Conservation (phyloP, 306 rosid genomes). For the Glycine latifolia region DNA sequence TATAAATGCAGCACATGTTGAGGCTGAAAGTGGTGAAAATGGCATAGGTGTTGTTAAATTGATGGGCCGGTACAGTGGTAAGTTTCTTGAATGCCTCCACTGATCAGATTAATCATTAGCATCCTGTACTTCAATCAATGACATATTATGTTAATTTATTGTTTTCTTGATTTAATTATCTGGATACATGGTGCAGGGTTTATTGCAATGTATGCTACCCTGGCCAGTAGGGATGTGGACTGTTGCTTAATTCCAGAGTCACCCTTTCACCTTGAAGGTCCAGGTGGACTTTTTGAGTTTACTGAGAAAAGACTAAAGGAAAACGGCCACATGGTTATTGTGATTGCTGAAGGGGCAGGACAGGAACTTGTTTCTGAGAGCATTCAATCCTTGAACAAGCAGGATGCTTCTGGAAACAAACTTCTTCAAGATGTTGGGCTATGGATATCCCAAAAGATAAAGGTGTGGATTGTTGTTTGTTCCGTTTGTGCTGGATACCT, state of each 20-base stretch:
- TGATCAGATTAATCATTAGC: slow-evolving; percentile 1
- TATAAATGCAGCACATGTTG: slow-evolving; percentile 97
- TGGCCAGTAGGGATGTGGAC: slow-evolving; percentile 96
- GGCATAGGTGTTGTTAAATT: slow-evolving; percentile 93
- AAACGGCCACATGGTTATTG: slow-evolving; percentile 94
- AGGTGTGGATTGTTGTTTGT: slow-evolving; percentile 57
- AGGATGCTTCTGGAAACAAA: slow-evolving; percentile 97
- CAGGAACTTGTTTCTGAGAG: slow-evolving; percentile 82
- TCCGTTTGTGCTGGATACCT: slow-evolving; percentile 12
- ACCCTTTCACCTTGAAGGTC: slow-evolving; percentile 90
- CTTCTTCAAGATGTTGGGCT: slow-evolving; percentile 95
- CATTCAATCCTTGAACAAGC: slow-evolving; percentile 53
- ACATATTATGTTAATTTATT: not conserved
- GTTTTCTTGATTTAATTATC: slow-evolving; percentile 17
- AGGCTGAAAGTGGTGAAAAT: slow-evolving; percentile 87
- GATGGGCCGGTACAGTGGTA: slow-evolving; percentile 96
- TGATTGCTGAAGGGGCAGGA: slow-evolving; percentile 97
- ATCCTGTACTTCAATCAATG: not conserved
- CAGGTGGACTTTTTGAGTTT: slow-evolving; percentile 89
- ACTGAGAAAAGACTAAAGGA: slow-evolving; percentile 77
- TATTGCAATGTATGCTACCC: slow-evolving; percentile 95
- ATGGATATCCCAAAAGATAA: slow-evolving; percentile 88
- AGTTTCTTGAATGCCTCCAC: slow-evolving; percentile 49
- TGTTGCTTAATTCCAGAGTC: slow-evolving; percentile 98
- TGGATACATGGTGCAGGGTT: slow-evolving; percentile 66